A percentile compares a stretch with the other conserved stretches of the same genome.
These are phyloP conservation scores for Creolimax fragrantissima DNA, from an alignment of 78 protist species.

Conservation along the genomic window DNA sequence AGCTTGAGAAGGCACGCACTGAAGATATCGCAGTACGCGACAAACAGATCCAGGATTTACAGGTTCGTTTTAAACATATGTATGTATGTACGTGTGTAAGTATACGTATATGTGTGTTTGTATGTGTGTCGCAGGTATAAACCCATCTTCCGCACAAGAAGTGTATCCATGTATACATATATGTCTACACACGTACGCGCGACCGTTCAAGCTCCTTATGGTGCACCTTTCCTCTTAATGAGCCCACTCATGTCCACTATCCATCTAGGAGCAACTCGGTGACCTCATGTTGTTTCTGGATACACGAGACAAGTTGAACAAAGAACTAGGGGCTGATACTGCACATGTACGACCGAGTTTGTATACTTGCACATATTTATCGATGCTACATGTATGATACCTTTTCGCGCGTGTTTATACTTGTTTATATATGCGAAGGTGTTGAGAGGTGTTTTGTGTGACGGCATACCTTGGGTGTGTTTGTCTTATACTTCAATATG, in stretches of 20 bases:
- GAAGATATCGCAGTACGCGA: neutral
- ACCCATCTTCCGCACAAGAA: no score
- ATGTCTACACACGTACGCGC: neutral
- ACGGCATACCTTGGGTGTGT: no score
- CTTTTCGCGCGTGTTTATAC: no score
- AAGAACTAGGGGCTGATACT: neutral
- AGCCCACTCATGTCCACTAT: no score
- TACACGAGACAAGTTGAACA: conserved; percentile 8
- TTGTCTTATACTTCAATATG: no score
- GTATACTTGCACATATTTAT: neutral
- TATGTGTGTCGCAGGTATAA: neutral
- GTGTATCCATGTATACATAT: neutral
- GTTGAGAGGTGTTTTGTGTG: no score
- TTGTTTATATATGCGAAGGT: no score
- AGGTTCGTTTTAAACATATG: neutral
- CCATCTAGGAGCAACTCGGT: conserved; percentile 20
- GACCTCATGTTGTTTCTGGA: conserved; percentile 41
- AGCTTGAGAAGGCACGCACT: neutral
- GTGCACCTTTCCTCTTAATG: neutral
- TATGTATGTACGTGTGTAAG: neutral
- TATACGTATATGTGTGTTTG: neutral
- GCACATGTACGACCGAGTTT: neutral
- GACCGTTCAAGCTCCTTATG: neutral
- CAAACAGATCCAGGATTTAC: neutral
- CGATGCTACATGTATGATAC: no score